Evolutionary conservation across 306 rosid genomes (phyloP), one percentile per base, ranked within the genome.

Genomic region (Leucaena leucocephala): DNA sequence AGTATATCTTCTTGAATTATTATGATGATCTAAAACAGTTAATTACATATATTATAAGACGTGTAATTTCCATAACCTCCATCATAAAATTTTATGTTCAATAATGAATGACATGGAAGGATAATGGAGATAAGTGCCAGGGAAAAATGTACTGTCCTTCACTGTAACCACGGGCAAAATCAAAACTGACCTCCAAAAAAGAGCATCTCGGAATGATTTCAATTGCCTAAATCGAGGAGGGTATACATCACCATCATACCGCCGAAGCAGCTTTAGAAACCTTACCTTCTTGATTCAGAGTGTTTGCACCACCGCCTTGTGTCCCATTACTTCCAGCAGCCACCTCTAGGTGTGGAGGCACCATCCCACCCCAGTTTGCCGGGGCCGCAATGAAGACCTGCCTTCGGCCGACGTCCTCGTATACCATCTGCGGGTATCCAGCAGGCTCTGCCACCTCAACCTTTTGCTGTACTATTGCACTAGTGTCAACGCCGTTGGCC

Each of bases 391-490:
- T 82, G 75, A 84, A 90, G 49, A 88, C 84, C 69, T 81, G 85
- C 87, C 94, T 78, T 68, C 87, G 27, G 27, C 87, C 86, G 5
- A 58, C 49, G 22, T 72, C 76, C 45, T 85, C 89, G 34, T 86
- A 88, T 1, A 79, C 87, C 7, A 87, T 72, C 82, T 76, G 89
- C 0, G 90, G 67, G 67, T 81, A 91, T 35, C 94, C 90, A 21
- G 80, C 89, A 21, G 80, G 69, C 69, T 88, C 89, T 1, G 84
- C 40, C 16, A 78, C 75, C 16, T 55, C 89, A 22, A 50, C 74
- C 35, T 77, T 84, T 6, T 42, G 77, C 62, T 40, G 88, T 71
- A 74, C 22, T 81, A 58, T 57, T 69, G 54, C 83, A 69, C 74
- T 19, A 61, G 48, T 42, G 42, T 80, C 90, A n/a, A 17, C 58